Evolutionary conservation across 169 alveolate genomes (phyloP), one percentile per base, ranked within the genome.

Genomic region (Theileria annulata): DNA sequence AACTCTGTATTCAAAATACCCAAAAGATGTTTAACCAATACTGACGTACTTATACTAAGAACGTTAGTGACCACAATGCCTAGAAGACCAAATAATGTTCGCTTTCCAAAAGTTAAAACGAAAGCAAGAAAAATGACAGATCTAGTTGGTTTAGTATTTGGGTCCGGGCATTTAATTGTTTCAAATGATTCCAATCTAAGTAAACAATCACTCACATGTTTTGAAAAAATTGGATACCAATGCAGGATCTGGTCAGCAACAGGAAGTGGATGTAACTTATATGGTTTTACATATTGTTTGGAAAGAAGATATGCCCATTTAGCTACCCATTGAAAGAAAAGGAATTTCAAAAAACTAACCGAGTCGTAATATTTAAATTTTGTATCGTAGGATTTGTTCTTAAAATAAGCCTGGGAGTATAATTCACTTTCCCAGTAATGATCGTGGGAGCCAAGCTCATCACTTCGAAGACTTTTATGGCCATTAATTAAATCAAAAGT

Each of bases 161-260:
- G 47, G 8, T 35, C 13, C 8, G 13, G 13, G 8, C 8, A 35
- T 35, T 35, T 3, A 3, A 3, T 12, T 25, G 71, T 25, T n/a
- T 63, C 77, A 15, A 42, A 17, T 33, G 10, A 31, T 42, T 77
- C 85, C 56, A 77, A 28, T 15, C 9, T 19, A 13, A 77, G 59
- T n/a, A 77, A 30, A 10, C 76, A 71, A 17, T 77, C 85, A 59
- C 85, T 77, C 62, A 77, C 30, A 59, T 77, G 70, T n/a, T 68
- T 67, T 12, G 85, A 58, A 54, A 77, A 77, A 23, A 63, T 27
- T 9, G 70, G 19, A 35, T 77, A 71, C 85, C 85, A 77, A 8
- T 54, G 3, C 48, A n/a, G 33, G 9, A 64, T 30, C 25, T 66
- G 51, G 21, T 76, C 84, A 25, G 30, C 76, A n/a, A 35, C 33